Evolutionary conservation across 2,329 filamentous ascomycete genomes (phyloP).

Genomic region (Sclerotiophoma versabilis): DNA sequence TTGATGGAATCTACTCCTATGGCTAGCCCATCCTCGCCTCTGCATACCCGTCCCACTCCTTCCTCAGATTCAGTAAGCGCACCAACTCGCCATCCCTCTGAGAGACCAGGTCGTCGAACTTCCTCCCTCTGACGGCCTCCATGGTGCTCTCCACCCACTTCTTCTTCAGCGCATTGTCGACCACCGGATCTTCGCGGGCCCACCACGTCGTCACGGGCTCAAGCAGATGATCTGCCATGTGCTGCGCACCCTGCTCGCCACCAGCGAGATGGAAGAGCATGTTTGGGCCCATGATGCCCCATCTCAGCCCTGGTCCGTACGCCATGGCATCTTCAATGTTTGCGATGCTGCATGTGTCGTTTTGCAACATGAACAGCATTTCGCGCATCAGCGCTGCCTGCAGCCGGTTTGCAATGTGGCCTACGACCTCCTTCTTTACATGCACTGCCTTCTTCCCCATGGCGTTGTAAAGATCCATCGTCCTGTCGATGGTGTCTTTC

Average conservation of each 20-base stretch:
- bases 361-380: slow-evolving; percentile 21
- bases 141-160: slow-evolving; percentile 26
- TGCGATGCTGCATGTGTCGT: slow-evolving; percentile 20
- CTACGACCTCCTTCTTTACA: slow-evolving; percentile 49
- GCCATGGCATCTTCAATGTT: slow-evolving; percentile 29
- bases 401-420: slow-evolving; percentile 56
- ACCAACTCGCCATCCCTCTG: slow-evolving; percentile 27
- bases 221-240: slow-evolving; percentile 25
- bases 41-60: slow-evolving; percentile 22
- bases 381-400: slow-evolving; percentile 41
- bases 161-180: slow-evolving; percentile 24
- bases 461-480: slow-evolving; percentile 50
- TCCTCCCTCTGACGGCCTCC: slow-evolving; percentile 16
- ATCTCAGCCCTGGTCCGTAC: slow-evolving; percentile 24
- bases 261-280: slow-evolving; percentile 24
- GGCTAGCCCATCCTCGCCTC: slow-evolving; percentile 44
- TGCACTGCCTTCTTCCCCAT: slow-evolving; percentile 50
- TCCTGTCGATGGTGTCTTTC: slow-evolving; percentile 24
- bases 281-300: slow-evolving; percentile 29
- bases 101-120: slow-evolving; percentile 16
- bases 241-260: slow-evolving; percentile 25
- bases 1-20: no score
- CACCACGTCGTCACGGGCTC: slow-evolving; percentile 28
- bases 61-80: slow-evolving; percentile 20
- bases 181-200: slow-evolving; percentile 19